These are phyloP conservation scores for Crucihimalaya himalaica DNA, from an alignment of 345 rosid genomes.

Conservation along the genomic window DNA sequence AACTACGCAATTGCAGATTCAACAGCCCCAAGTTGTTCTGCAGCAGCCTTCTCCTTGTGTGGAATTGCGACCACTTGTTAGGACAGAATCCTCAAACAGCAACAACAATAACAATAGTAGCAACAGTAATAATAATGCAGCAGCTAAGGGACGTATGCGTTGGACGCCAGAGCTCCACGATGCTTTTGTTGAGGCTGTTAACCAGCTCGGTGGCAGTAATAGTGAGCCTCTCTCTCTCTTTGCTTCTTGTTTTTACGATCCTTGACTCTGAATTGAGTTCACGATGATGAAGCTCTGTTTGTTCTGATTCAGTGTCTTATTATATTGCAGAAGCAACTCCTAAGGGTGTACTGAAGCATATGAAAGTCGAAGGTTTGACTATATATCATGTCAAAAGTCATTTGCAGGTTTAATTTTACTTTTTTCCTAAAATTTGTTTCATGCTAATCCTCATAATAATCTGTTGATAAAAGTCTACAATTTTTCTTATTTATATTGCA, in stretches of 20 bases:
- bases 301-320: slow-evolving; percentile 35
- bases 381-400: slow-evolving; percentile 96
- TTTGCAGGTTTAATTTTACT: slow-evolving; percentile 59
- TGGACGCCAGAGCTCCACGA: slow-evolving; percentile 97
- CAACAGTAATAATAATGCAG: slow-evolving; percentile 46
- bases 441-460: not conserved
- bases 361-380: slow-evolving; percentile 85
- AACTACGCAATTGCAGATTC: slow-evolving; percentile 41
- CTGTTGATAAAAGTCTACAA: slow-evolving; percentile 1
- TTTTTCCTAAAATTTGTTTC: slow-evolving; percentile 1
- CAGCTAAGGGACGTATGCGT: slow-evolving; percentile 84
- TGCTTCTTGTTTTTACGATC: not conserved
- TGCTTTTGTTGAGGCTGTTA: slow-evolving; percentile 88
- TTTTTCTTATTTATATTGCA: slow-evolving; percentile 42
- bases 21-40: slow-evolving; percentile 48
- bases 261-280: not conserved
- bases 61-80: slow-evolving; percentile 49
- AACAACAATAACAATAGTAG: slow-evolving; percentile 14
- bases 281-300: slow-evolving; percentile 16
- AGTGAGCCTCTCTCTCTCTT: slow-evolving; percentile 44
- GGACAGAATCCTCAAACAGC: slow-evolving; percentile 49
- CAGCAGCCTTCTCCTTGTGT: slow-evolving; percentile 55
- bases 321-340: slow-evolving; percentile 77
- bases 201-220: slow-evolving; percentile 82
- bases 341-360: slow-evolving; percentile 84